These are phyloP conservation scores for Lasiosphaeria miniovina DNA, from an alignment of 495 filamentous ascomycete genomes.

Conservation along the genomic window DNA sequence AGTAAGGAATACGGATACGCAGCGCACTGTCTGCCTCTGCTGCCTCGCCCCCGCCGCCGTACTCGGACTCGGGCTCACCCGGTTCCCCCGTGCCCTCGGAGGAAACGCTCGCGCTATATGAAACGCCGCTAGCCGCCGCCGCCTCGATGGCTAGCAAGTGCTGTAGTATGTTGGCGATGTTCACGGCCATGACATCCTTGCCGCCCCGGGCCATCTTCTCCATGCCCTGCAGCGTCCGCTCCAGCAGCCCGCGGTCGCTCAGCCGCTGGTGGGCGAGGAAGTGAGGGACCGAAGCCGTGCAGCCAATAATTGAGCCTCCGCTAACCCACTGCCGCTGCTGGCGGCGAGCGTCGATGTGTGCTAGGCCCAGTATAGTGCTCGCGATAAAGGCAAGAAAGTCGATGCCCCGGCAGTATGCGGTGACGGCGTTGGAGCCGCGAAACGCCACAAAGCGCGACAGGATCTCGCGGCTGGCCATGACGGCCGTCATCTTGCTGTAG, in stretches of 20 bases:
- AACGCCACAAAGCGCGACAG: slow-evolving; percentile 37
- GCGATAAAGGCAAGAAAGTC: slow-evolving; percentile 38
- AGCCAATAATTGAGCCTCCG: no score
- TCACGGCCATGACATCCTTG: slow-evolving; percentile 26
- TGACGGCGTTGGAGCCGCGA: slow-evolving; percentile 22
- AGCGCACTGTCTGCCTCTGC: neutral
- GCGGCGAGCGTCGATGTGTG: slow-evolving; percentile 14
- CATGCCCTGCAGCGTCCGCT: slow-evolving; percentile 42
- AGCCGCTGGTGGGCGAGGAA: slow-evolving; percentile 34
- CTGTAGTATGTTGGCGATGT: slow-evolving; percentile 14
- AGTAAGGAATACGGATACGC: slow-evolving; percentile 17
- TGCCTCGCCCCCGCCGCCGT: slow-evolving; percentile 12
- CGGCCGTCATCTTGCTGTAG: slow-evolving; percentile 34
- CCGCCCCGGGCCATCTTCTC: slow-evolving; percentile 42
- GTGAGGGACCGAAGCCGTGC: neutral
- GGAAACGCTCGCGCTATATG: slow-evolving; percentile 1
- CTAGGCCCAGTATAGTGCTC: slow-evolving; percentile 29
- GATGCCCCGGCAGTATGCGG: slow-evolving; percentile 34
- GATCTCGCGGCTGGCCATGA: slow-evolving; percentile 35
- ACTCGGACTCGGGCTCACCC: no score
- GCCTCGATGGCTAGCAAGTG: slow-evolving; percentile 28
- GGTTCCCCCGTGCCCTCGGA: neutral
- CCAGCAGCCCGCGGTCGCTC: slow-evolving; percentile 45
- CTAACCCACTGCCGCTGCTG: neutral
- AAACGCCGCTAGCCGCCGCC: slow-evolving; percentile 6